phyloP scores from a whole-genome alignment of 768 basidiomycete genomes.

The Mycena galopus region DNA sequence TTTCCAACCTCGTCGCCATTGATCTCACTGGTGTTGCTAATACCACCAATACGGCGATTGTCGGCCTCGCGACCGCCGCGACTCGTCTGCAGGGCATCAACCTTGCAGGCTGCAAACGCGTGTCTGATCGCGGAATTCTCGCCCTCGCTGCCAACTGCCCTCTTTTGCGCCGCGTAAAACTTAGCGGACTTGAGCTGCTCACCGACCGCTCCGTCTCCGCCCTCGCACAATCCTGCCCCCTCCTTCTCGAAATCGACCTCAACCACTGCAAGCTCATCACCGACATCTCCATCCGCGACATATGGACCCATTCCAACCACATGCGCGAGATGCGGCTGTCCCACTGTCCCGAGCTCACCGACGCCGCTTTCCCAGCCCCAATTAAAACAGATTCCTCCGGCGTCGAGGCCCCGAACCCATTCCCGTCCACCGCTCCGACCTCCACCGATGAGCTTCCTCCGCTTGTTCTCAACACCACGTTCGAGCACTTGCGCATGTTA shows the following conservation, averaged over 20 bases:
- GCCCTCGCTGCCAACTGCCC: conserved; percentile 83
- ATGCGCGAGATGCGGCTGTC: conserved; percentile 94
- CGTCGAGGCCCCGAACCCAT: conserved; percentile 56
- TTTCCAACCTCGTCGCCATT: conserved; percentile 85
- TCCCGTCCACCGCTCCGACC: conserved; percentile 48
- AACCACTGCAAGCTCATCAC: conserved; percentile 85
- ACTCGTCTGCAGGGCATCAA: conserved; percentile 92
- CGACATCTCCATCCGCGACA: conserved; percentile 81
- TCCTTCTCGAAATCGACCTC: conserved; percentile 95
- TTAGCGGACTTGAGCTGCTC: conserved; percentile 80
- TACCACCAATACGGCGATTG: conserved; percentile 79
- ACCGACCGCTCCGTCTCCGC: conserved; percentile 84
- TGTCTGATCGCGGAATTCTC: conserved; percentile 83
- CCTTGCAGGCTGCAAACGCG: conserved; percentile 82
- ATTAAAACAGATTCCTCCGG: conserved; percentile 52
- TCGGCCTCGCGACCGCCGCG: conserved; percentile 77
- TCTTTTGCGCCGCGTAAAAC: conserved; percentile 89
- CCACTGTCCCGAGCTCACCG: conserved; percentile 82
- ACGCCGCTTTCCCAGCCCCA: conserved; percentile 87
- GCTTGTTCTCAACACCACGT: conserved; percentile 70
- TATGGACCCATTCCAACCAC: conserved; percentile 84
- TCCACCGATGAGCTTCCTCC: conserved; percentile 67
- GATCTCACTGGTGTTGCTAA: conserved; percentile 83
- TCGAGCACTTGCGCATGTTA: conserved; percentile 92
- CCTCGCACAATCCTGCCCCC: conserved; percentile 82